These are phyloP conservation scores for Cryptococcus sp. DNA, from an alignment of 1,284 basidiomycete genomes.

Conservation along the genomic window DNA sequence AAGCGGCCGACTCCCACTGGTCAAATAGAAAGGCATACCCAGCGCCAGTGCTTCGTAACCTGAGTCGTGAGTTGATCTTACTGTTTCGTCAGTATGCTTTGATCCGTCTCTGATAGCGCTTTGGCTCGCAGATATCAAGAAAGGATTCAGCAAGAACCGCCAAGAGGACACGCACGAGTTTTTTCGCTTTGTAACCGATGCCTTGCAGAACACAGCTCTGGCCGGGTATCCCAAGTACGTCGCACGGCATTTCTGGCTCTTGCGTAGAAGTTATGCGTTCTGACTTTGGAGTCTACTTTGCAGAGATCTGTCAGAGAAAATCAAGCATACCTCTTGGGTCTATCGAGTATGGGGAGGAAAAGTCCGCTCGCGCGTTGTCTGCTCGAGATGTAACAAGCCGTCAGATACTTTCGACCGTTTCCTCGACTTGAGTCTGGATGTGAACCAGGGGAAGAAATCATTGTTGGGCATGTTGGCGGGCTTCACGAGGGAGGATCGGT, in stretches of 20 bases:
- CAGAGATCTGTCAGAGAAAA: conserved; percentile 74
- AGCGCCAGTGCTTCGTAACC: conserved; percentile 66
- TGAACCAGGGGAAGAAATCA: conserved; percentile 60
- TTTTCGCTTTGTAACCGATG: conserved; percentile 90
- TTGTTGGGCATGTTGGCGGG: conserved; percentile 76
- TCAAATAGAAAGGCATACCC: conserved; percentile 45
- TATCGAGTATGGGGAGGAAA: conserved; percentile 92
- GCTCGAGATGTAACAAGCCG: conserved; percentile 76
- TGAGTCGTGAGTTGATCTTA: conserved; percentile 63
- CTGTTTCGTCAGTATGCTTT: neutral
- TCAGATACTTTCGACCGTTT: conserved; percentile 97
- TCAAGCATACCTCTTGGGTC: conserved; percentile 90
- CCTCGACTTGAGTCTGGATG: conserved; percentile 89
- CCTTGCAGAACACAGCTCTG: conserved; percentile 81
- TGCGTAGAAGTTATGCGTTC: neutral
- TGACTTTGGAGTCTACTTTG: neutral
- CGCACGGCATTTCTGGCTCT: neutral
- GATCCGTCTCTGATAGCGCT: too few relatives aligned
- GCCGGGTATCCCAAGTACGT: conserved; percentile 67
- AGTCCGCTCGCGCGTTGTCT: conserved; percentile 90
- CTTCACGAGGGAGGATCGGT: conserved; percentile 78
- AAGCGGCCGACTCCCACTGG: conserved; percentile 36
- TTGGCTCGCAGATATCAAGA: conserved; percentile 71
- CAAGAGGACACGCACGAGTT: conserved; percentile 99
- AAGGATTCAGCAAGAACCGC: conserved; percentile 82